Percentiles rank a stretch among this genome's conserved stretches.
Evolutionary conservation across 805 yeast genomes (phyloP).

Genomic region (Candida taoyuanica): DNA sequence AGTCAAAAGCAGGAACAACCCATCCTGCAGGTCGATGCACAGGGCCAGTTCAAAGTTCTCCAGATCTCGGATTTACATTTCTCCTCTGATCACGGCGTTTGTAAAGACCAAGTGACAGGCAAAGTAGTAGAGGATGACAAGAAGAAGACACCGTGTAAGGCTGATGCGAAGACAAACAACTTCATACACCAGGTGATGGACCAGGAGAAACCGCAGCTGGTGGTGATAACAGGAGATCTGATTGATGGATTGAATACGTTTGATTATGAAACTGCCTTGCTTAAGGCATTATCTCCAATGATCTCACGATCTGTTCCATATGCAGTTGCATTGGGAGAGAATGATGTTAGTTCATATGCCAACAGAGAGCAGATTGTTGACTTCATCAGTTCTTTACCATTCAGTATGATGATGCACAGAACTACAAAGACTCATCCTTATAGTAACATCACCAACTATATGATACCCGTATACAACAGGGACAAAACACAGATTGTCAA

Average conservation of each 20-base stretch:
- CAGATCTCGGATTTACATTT: slow-evolving; percentile 68
- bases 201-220: slow-evolving; percentile 55
- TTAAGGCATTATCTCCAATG: slow-evolving; percentile 54
- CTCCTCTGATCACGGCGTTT: slow-evolving; percentile 52
- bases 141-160: slow-evolving; percentile 36
- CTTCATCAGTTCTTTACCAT: slow-evolving; percentile 44
- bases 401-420: slow-evolving; percentile 33
- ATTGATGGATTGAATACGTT: slow-evolving; percentile 52
- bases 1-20: not conserved
- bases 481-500: slow-evolving; percentile 27
- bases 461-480: slow-evolving; percentile 35
- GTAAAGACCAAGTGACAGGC: slow-evolving; percentile 41
- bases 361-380: slow-evolving; percentile 40
- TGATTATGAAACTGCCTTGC: slow-evolving; percentile 57
- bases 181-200: slow-evolving; percentile 51
- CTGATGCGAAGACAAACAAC: slow-evolving; percentile 47
- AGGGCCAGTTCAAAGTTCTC: slow-evolving; percentile 50
- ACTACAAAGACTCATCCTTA: slow-evolving; percentile 27
- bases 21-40: slow-evolving; percentile 21
- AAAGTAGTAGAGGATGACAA: too few relatives aligned
- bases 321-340: slow-evolving; percentile 57
- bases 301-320: slow-evolving; percentile 51
- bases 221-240: slow-evolving; percentile 63
- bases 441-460: slow-evolving; percentile 43
- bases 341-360: slow-evolving; percentile 52